phyloP scores from a whole-genome alignment of 108 stramenopile genomes.

The Stephanodiscus triporus region DNA sequence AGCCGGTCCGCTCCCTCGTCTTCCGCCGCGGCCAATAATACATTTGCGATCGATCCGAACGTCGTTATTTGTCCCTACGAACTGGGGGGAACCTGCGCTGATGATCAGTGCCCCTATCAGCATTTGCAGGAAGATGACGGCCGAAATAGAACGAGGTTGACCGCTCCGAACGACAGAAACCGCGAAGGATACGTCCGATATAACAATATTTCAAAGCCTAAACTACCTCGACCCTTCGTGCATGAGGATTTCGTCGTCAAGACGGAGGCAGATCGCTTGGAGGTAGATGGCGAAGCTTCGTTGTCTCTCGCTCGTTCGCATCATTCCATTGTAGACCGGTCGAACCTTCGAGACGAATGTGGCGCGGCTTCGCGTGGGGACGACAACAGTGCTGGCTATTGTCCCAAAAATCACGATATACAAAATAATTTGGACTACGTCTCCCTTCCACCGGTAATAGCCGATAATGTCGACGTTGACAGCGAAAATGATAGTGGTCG shows the following conservation, averaged over 20 bases:
- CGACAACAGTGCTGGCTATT: not conserved
- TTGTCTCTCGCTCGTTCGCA: not conserved
- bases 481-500: not conserved
- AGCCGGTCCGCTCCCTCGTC: not conserved
- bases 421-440: constrained; percentile 33
- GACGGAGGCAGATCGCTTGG: not conserved
- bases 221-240: constrained; percentile 21
- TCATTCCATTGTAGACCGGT: not conserved
- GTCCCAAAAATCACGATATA: not conserved
- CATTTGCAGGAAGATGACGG: constrained; percentile 37
- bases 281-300: not conserved
- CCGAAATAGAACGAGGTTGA: not conserved
- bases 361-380: not conserved
- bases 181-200: constrained; percentile 15
- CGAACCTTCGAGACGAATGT: not conserved
- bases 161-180: not conserved
- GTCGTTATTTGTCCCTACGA: constrained; percentile 74
- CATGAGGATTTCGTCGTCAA: constrained; percentile 10
- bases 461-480: not conserved
- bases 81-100: constrained; percentile 70
- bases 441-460: constrained; percentile 16
- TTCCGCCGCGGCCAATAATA: not conserved
- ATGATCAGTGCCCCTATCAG: constrained; percentile 69
- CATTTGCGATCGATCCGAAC: constrained; percentile 57
- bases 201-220: constrained; percentile 7